Conservation (phyloP, 192 early-diverging fungal species). For the Gorgonomyces haynaldii region DNA sequence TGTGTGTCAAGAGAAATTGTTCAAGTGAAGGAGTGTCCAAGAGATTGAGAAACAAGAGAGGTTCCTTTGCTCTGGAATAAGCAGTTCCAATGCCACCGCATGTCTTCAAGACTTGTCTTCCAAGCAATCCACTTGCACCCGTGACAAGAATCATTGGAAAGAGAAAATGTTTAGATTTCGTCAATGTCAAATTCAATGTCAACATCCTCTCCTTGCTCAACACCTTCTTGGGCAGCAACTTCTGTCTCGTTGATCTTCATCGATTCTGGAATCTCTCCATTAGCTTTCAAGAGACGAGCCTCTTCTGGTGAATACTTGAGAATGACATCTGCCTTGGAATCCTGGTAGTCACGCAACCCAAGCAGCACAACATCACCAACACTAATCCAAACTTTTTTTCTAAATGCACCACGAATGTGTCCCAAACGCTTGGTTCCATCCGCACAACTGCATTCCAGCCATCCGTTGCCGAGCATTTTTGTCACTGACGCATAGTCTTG, state of each 20-base stretch:
- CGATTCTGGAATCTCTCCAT: slow-evolving; percentile 89
- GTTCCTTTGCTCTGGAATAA: slow-evolving; percentile 42
- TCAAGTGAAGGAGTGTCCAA: slow-evolving; percentile 38
- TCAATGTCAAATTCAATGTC: slow-evolving; percentile 92
- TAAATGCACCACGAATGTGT: slow-evolving; percentile 94
- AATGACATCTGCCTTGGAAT: slow-evolving; percentile 88
- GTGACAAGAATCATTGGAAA: slow-evolving; percentile 1
- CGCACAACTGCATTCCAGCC: slow-evolving; percentile 78
- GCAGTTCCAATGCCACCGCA: slow-evolving; percentile 64
- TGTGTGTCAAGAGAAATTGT: slow-evolving; percentile 37
- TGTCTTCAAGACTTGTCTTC: slow-evolving; percentile 53
- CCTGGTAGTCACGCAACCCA: slow-evolving; percentile 84
- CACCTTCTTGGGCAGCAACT: slow-evolving; percentile 26
- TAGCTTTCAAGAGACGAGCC: slow-evolving; percentile 80
- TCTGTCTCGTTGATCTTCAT: slow-evolving; percentile 78
- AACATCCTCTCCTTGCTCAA: slow-evolving; percentile 38
- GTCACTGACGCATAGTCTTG: slow-evolving; percentile 93
- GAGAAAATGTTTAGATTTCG: slow-evolving; percentile 38
- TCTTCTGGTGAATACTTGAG: slow-evolving; percentile 94
- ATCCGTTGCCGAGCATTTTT: slow-evolving; percentile 95
- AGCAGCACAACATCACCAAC: slow-evolving; percentile 85
- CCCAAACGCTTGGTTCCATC: slow-evolving; percentile 84
- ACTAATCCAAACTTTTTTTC: slow-evolving; percentile 92
- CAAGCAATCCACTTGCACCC: slow-evolving; percentile 57
- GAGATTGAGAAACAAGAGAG: slow-evolving; percentile 57